phyloP scores from a whole-genome alignment of 345 rosid species.

The Citrus trifoliata region DNA sequence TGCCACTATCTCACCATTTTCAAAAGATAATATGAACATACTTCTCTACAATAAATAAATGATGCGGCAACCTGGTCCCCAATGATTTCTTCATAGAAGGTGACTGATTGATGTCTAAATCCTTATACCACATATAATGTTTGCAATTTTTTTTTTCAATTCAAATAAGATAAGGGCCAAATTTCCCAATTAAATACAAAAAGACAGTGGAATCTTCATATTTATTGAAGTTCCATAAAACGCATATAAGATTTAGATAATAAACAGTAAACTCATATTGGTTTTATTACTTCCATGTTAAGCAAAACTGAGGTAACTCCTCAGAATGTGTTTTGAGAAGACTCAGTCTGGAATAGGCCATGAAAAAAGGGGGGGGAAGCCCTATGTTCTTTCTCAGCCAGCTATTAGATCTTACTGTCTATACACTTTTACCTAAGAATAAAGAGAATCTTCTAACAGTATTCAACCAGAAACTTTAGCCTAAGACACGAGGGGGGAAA shows the following conservation, averaged over 20 bases:
- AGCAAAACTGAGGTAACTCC: background rate
- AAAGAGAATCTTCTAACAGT: background rate
- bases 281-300: background rate
- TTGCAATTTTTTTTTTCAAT: too few relatives aligned
- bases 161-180: background rate
- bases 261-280: background rate
- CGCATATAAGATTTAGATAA: background rate
- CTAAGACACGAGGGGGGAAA: fast-evolving
- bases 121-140: background rate
- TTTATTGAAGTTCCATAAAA: background rate
- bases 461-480: background rate
- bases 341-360: background rate
- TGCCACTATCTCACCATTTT: background rate
- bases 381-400: background rate
- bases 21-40: background rate
- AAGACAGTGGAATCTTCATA: background rate
- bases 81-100: background rate
- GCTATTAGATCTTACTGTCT: background rate
- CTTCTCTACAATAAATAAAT: background rate
- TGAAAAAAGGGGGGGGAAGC: background rate
- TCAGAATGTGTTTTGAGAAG: background rate
- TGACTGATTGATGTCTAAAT: too few relatives aligned
- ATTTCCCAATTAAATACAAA: background rate
- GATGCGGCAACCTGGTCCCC: background rate
- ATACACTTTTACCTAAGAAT: background rate